Evolutionary conservation across 192 early-diverging fungal species (phyloP), one percentile per base, ranked within the genome.

Genomic region (Phlyctochytrium arcticum): DNA sequence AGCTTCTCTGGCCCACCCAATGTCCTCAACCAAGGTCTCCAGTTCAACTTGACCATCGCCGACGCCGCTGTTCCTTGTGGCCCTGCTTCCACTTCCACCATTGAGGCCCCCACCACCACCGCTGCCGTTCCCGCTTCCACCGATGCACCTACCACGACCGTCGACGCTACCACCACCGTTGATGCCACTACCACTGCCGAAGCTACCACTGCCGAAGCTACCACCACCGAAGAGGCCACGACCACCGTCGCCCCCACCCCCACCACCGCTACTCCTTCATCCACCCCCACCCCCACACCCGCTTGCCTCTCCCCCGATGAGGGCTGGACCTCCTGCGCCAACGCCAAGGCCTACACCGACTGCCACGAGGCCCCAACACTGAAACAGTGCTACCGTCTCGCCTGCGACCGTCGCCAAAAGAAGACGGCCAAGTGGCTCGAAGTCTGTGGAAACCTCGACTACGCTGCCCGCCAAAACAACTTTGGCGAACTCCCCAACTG

Each of bases 1-100:
- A 30, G 35, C 53, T 57, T 47, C 54, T 26, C 64, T 12, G 36
- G 36, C 5, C 31, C 24, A 23, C 42, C 47, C 27, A 37, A 15
- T 26, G 37, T 57, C 37, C 26, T 66, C 0, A 57, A 57, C 54
- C 27, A 66, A 57, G 53, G 37, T 19, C 36, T 66, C 15, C 19
- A 47, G 7, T 66, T 66, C 54, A 66, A 66, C 64, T n/a, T 66
- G 12, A 66, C 64, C 4, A 57, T 46, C 5, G 24, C 36, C 37
- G 15, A 12, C 47, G 36, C 26, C 15, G 15, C 21, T 8, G 31
- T 37, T 10, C 54, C 57, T 26, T 36, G 55, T 30, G 24, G 44
- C 24, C 59, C 59, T 23, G 23, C 15, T 3, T 23, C 15, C 5
- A 48, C 59, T 21, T 51, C 42, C 19, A 60, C 59, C 24, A 57